These are phyloP conservation scores for Rachicladosporium sp. DNA, from an alignment of 2,329 filamentous ascomycete genomes.

Conservation along the genomic window DNA sequence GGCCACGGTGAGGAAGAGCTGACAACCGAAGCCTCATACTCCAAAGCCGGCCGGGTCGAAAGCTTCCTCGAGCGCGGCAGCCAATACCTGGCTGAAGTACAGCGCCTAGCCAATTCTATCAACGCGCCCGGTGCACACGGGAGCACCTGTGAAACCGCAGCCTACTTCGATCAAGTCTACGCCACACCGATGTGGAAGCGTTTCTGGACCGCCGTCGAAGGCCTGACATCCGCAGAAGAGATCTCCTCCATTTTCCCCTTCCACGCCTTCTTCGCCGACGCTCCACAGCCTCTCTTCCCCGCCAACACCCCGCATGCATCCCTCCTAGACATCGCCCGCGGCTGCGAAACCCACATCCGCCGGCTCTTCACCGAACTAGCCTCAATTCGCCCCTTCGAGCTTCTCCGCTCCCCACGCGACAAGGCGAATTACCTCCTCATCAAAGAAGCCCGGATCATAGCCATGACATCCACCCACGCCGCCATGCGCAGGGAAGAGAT, in stretches of 20 bases:
- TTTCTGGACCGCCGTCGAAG: slow-evolving; percentile 55
- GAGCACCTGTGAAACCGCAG: slow-evolving; percentile 89
- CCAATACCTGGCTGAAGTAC: slow-evolving; percentile 68
- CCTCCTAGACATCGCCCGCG: slow-evolving; percentile 63
- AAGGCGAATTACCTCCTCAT: slow-evolving; percentile 92
- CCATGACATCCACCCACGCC: slow-evolving; percentile 97
- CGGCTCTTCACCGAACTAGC: slow-evolving; percentile 87
- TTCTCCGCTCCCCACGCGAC: slow-evolving; percentile 74
- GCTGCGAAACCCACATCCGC: slow-evolving; percentile 78
- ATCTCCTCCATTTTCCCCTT: slow-evolving; percentile 75
- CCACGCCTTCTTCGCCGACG: slow-evolving; percentile 72
- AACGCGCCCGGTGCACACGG: slow-evolving; percentile 87
- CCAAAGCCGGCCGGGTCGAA: slow-evolving; percentile 88
- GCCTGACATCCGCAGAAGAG: slow-evolving; percentile 42
- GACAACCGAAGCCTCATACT: slow-evolving; percentile 73
- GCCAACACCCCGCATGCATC: slow-evolving; percentile 50
- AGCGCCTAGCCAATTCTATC: slow-evolving; percentile 72
- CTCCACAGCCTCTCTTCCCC: slow-evolving; percentile 76
- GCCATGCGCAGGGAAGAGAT: slow-evolving; percentile 91
- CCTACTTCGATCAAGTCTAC: slow-evolving; percentile 91
- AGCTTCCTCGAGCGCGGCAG: slow-evolving; percentile 85
- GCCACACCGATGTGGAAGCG: slow-evolving; percentile 78
- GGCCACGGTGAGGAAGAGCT: slow-evolving; percentile 94
- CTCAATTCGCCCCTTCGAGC: slow-evolving; percentile 90
- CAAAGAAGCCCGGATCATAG: slow-evolving; percentile 92